Conservation (phyloP, 352 stramenopile genomes). For the Globisporangium recalcitrans region DNA sequence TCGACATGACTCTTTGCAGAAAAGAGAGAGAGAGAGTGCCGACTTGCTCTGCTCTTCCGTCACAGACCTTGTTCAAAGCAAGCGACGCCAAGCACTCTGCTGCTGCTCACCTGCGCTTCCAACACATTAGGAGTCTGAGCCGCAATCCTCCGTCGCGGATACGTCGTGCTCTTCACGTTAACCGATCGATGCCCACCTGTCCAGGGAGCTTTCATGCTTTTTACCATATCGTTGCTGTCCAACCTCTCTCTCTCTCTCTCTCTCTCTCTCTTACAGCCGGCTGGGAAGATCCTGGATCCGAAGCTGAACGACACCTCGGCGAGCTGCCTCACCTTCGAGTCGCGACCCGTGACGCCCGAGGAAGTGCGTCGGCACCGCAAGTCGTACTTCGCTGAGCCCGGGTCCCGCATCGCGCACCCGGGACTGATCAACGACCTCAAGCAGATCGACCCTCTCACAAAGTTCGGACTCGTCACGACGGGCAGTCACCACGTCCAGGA, state of each 20-base stretch:
- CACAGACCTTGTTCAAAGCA: no score
- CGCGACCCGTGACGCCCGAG: conserved; percentile 61
- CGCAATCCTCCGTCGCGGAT: conserved; percentile 29
- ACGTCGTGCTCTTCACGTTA: background rate
- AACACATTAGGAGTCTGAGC: conserved; percentile 10
- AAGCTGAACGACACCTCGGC: conserved; percentile 37
- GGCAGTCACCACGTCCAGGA: conserved; percentile 65
- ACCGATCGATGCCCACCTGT: background rate
- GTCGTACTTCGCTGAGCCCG: conserved; percentile 80
- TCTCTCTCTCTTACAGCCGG: conserved; percentile 22
- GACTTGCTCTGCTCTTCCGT: background rate
- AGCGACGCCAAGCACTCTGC: background rate
- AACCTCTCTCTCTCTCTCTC: background rate
- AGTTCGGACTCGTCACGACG: conserved; percentile 63
- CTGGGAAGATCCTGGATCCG: conserved; percentile 33
- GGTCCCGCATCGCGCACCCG: conserved; percentile 64
- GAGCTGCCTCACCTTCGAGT: conserved; percentile 52
- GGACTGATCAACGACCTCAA: conserved; percentile 80
- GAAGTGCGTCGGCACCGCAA: conserved; percentile 72
- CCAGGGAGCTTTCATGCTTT: no score
- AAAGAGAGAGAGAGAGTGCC: background rate
- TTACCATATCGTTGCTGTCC: background rate
- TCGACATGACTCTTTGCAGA: background rate
- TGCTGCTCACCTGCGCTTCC: background rate
- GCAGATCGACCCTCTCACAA: conserved; percentile 46